Base-by-base conservation (phyloP, 805 yeast genomes). In the Candida saitoana region DNA sequence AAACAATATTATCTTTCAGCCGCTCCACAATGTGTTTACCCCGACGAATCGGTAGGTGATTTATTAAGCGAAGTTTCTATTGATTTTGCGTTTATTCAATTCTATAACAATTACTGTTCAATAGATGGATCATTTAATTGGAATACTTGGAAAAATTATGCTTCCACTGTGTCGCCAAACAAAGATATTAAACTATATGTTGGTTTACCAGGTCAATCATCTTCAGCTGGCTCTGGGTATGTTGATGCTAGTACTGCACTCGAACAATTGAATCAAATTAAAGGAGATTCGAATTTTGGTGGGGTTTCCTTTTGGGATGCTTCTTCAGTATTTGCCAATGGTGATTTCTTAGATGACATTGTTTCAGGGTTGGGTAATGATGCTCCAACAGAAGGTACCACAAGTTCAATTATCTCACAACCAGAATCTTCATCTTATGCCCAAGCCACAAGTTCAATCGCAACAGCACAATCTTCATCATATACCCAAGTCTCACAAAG, bases 1-100 rank as follows among this genome's bases (percentile, higher is more conserved):
- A 84, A 81, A 62, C 53, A 62, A 18, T 86, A 82, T 67, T 86
- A 83, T 60, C 65, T 88, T 32, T 80, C 95, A 38, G 96, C 96
- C 49, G 91, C 96, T 47, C 96, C 96, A 15, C 96, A 88, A 67
- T 89, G 96, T 68, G 83, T 80, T 16, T 84, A 82, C 59, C 96
- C 96, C 12, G 96, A 89, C 66, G 84, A 47, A 17, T 54, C 59
- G 18, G 55, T 59, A n/a, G 62, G 64, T n/a, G 58, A 54, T 24
- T 46, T 59, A 15, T 51, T 64, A 42, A 43, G 48, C 77, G 41
- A 74, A 63, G 79, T 86, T 4, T 69, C 76, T 29, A 70, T 89
- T 48, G 96, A 89, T 63, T 87, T 81, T 62, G 86, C 88, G 3
- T 87, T 86, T 59, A 74, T 89, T 49, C 96, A 88, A 67, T 89